Conservation (phyloP, 129 eudicot genomes). For the Flaveria robusta region DNA sequence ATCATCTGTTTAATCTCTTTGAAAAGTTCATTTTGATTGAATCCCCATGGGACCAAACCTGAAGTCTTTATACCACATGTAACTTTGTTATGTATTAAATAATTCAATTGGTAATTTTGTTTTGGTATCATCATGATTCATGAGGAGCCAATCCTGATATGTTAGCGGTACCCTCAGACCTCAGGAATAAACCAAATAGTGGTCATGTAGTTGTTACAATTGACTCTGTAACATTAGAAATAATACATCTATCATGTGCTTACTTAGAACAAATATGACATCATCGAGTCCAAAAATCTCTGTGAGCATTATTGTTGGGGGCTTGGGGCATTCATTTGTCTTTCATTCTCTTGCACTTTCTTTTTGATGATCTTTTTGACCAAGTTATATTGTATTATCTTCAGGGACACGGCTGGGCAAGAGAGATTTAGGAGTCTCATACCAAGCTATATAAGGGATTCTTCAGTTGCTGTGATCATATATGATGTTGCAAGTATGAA, state of each 20-base stretch:
- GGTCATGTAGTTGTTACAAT: not conserved
- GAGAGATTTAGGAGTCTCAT: conserved; percentile 69
- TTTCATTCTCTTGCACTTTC: conserved; percentile 11
- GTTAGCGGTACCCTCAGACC: not conserved
- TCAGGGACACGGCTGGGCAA: conserved; percentile 72
- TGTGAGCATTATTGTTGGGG: not conserved
- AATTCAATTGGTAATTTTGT: not conserved
- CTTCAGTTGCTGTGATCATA: conserved; percentile 65
- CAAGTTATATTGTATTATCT: not conserved
- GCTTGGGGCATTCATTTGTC: not conserved
- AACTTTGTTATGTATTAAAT: not conserved
- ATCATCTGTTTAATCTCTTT: not conserved
- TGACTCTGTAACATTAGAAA: conserved; percentile 17
- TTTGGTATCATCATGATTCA: not conserved
- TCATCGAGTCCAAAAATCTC: not conserved
- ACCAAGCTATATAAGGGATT: conserved; percentile 62
- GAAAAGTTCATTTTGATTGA: not conserved
- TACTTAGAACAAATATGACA: conserved; percentile 6
- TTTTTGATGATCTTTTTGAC: conserved; percentile 7
- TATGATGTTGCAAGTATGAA: conserved; percentile 63
- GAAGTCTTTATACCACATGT: not conserved
- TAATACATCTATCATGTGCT: not conserved
- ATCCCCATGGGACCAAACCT: not conserved
- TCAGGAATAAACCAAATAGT: not conserved
- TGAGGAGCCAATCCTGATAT: not conserved